A percentile compares a stretch with the other conserved stretches of the same genome.
These are phyloP conservation scores for Fusarium longipes DNA, from an alignment of 2,329 filamentous ascomycete species.

Conservation along the genomic window DNA sequence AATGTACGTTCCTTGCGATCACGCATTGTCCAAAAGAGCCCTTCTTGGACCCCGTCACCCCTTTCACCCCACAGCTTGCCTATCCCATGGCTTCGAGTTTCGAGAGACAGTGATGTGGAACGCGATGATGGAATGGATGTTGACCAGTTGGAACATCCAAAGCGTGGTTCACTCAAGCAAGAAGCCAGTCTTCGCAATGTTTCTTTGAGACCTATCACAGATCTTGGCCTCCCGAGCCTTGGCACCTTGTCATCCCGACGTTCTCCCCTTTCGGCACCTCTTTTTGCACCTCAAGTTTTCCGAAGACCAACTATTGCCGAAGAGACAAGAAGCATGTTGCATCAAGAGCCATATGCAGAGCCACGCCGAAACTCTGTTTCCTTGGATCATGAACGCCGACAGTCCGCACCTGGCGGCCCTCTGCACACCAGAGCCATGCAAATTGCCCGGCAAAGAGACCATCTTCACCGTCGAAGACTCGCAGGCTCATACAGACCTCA, in stretches of 20 bases:
- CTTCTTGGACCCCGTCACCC: slow-evolving; percentile 38
- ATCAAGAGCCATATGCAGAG: slow-evolving; percentile 17
- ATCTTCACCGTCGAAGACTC: slow-evolving; percentile 38
- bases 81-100: slow-evolving; percentile 33
- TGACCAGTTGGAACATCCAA: slow-evolving; percentile 25
- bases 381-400: slow-evolving; percentile 28
- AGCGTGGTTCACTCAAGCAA: slow-evolving; percentile 10
- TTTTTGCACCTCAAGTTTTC: slow-evolving; percentile 14
- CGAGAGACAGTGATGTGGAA: slow-evolving; percentile 28
- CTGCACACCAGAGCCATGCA: slow-evolving; percentile 37
- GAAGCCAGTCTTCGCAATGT: slow-evolving; percentile 23
- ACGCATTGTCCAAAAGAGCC: slow-evolving; percentile 36
- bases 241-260: slow-evolving; percentile 15
- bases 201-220: slow-evolving; percentile 30
- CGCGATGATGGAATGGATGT: slow-evolving; percentile 33
- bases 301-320: slow-evolving; percentile 34
- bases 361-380: neutral
- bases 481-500: slow-evolving; percentile 24
- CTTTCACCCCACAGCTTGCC: slow-evolving; percentile 37
- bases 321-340: slow-evolving; percentile 35
- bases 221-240: slow-evolving; percentile 20
- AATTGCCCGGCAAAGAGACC: slow-evolving; percentile 41
- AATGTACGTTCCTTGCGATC: slow-evolving; percentile 18
- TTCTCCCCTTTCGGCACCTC: slow-evolving; percentile 41
- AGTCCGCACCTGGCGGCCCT: slow-evolving; percentile 34